Evolutionary conservation across 2,329 filamentous ascomycete genomes (phyloP), one percentile per base, ranked within the genome.

Genomic region (Botrytis aclada): DNA sequence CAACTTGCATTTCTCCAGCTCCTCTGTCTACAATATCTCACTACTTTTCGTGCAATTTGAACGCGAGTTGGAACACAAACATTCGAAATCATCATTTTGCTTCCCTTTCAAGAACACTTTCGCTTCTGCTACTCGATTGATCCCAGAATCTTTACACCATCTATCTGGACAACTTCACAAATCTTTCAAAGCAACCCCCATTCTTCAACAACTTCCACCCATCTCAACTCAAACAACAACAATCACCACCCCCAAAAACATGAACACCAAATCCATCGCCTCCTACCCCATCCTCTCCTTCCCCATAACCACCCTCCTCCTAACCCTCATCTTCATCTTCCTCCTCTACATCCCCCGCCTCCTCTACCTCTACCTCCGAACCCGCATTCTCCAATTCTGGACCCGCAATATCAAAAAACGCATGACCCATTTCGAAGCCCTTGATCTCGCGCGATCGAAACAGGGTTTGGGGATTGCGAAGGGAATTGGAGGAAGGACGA

Each of bases 91-190:
- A 16, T n/a, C 12, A 16, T n/a, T 54, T 51, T 29, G 16, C 51
- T 54, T 3, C 0, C n/a, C n/a, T n/a, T n/a, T n/a, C n/a, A n/a
- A n/a, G 3, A 29, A 16, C 0, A 18, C 2, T 29, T 1, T 16
- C 8, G 18, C 51, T 29, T 3, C n/a, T 9, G 45, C 9, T 3
- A 7, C 51, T 56, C 6, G 14, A 56, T 18, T n/a, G 6, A 56
- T 8, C n/a, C 4, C 51, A 18, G 3, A 56, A n/a, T 43, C 25
- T n/a, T 16, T 7, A n/a, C 25, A 51, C 47, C 47, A n/a, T 51
- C 25, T n/a, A 16, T n/a, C 5, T 6, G 25, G 47, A 51, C 12
- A 51, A 12, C 47, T 51, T 20, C 25, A n/a, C 25, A 7, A 51
- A n/a, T 12, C 25, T 0, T n/a, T 61, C 22, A 18, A n/a, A 34